These are phyloP conservation scores for Aspergillus pseudoterreus DNA, from an alignment of 2,329 filamentous ascomycete species.

Conservation along the genomic window DNA sequence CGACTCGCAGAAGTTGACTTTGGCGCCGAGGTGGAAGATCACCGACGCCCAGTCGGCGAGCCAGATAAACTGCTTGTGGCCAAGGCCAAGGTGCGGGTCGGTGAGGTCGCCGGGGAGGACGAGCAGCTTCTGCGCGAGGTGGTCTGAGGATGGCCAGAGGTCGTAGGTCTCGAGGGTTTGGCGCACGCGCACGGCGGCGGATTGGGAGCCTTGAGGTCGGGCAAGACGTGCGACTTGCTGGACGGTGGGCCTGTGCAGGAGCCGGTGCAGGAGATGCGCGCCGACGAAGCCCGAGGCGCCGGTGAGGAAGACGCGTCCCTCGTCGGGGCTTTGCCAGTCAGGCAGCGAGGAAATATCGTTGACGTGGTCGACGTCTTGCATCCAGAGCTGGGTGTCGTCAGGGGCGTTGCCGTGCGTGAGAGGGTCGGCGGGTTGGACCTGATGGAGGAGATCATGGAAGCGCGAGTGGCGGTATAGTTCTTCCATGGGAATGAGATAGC, in stretches of 20 bases:
- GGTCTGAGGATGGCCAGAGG: not conserved
- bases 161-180: slow-evolving; percentile 4
- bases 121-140: slow-evolving; percentile 1
- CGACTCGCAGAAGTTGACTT: slow-evolving; percentile 9
- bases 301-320: slow-evolving; percentile 9
- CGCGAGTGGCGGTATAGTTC: slow-evolving; percentile 1
- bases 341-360: slow-evolving; percentile 1
- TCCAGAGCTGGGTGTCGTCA: not conserved
- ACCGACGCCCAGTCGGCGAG: slow-evolving; percentile 6
- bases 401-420: not conserved
- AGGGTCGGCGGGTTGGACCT: not conserved
- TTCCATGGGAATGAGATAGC: not conserved
- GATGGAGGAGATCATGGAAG: not conserved
- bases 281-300: slow-evolving; percentile 10
- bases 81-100: slow-evolving; percentile 3
- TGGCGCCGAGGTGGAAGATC: slow-evolving; percentile 7
- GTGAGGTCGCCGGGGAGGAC: slow-evolving; percentile 3
- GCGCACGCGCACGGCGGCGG: not conserved
- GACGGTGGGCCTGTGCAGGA: slow-evolving; percentile 2
- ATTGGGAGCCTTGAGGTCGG: not conserved
- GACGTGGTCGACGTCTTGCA: slow-evolving; percentile 3
- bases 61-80: slow-evolving; percentile 1
- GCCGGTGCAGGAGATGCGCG: slow-evolving; percentile 1
- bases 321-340: slow-evolving; percentile 4
- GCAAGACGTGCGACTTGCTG: slow-evolving; percentile 7